These are phyloP conservation scores for Ceratocystis lukuohia DNA, from an alignment of 2,329 filamentous ascomycete genomes.

Conservation along the genomic window DNA sequence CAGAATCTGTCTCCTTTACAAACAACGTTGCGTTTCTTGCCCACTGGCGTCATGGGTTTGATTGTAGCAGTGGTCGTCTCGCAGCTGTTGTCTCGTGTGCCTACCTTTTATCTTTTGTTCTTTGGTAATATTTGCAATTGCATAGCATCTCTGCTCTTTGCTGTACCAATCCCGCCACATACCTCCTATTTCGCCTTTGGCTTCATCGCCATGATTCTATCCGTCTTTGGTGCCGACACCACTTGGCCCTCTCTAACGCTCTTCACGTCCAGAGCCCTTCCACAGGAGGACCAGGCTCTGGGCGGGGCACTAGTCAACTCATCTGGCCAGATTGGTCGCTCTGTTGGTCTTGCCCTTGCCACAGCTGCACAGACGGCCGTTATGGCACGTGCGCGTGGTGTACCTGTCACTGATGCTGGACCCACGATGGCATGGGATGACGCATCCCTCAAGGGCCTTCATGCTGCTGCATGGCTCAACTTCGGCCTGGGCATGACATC, in stretches of 20 bases:
- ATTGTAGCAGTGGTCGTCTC: slow-evolving; percentile 44
- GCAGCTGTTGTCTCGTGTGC: slow-evolving; percentile 42
- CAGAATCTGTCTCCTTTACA: slow-evolving; percentile 48
- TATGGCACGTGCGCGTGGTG: slow-evolving; percentile 36
- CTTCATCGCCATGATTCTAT: slow-evolving; percentile 51
- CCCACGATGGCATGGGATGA: slow-evolving; percentile 32
- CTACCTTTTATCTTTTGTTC: slow-evolving; percentile 43
- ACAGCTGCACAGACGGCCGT: slow-evolving; percentile 53
- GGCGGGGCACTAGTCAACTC: slow-evolving; percentile 57
- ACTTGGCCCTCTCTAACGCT: slow-evolving; percentile 52
- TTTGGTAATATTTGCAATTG: slow-evolving; percentile 44
- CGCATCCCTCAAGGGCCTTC: slow-evolving; percentile 35
- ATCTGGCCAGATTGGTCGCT: slow-evolving; percentile 49
- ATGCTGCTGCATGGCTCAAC: slow-evolving; percentile 40
- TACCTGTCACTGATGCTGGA: slow-evolving; percentile 33
- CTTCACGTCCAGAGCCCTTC: slow-evolving; percentile 50
- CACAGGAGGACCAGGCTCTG: slow-evolving; percentile 50
- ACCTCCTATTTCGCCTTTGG: slow-evolving; percentile 56
- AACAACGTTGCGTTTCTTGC: slow-evolving; percentile 55
- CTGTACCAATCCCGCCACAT: slow-evolving; percentile 44
- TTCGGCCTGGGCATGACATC: slow-evolving; percentile 35
- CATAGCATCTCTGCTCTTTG: slow-evolving; percentile 46
- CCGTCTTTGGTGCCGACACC: slow-evolving; percentile 53
- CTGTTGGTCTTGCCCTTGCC: slow-evolving; percentile 51
- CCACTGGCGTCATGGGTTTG: slow-evolving; percentile 47